Evolutionary conservation across 768 basidiomycete genomes (phyloP).

Genomic region (Lactarius psammicola): DNA sequence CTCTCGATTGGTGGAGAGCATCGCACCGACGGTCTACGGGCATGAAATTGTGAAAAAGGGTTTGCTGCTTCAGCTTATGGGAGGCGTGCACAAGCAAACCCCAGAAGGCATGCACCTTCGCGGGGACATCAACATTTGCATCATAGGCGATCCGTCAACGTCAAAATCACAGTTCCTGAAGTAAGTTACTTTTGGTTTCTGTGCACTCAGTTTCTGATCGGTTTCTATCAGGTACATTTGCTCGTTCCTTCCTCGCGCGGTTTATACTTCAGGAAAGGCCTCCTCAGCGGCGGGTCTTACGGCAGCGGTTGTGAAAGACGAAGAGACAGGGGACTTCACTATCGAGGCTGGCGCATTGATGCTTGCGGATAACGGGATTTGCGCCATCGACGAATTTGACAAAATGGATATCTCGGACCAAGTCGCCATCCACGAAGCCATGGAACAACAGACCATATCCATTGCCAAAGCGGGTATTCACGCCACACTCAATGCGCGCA

Average conservation of each 20-base stretch:
- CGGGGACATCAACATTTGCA: constrained; percentile 97
- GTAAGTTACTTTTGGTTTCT: constrained; percentile 47
- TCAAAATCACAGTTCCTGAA: constrained; percentile 99
- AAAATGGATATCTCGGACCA: constrained; percentile 99
- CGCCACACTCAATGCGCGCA: constrained; percentile 95
- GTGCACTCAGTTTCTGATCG: constrained; percentile 9
- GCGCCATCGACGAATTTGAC: constrained; percentile 99
- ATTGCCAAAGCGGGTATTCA: constrained; percentile 99
- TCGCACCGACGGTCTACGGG: constrained; percentile 97
- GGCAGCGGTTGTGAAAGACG: constrained; percentile 96
- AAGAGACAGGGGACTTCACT: constrained; percentile 98
- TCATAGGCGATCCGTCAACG: constrained; percentile 95
- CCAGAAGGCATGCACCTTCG: constrained; percentile 96
- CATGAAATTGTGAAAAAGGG: constrained; percentile 99
- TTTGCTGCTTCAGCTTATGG: constrained; percentile 92
- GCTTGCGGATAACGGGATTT: constrained; percentile 99
- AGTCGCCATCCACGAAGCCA: constrained; percentile 99
- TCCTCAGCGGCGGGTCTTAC: constrained; percentile 99
- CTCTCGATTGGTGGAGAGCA: constrained; percentile 86
- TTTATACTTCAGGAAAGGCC: constrained; percentile 99
- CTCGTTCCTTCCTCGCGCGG: constrained; percentile 95
- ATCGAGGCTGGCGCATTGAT: constrained; percentile 99
- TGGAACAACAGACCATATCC: constrained; percentile 99
- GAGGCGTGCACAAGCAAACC: constrained; percentile 97
- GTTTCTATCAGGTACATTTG: constrained; percentile 76